These are phyloP conservation scores for Fraxinus cuspidata DNA, from an alignment of 257 asterid genomes.

Conservation along the genomic window DNA sequence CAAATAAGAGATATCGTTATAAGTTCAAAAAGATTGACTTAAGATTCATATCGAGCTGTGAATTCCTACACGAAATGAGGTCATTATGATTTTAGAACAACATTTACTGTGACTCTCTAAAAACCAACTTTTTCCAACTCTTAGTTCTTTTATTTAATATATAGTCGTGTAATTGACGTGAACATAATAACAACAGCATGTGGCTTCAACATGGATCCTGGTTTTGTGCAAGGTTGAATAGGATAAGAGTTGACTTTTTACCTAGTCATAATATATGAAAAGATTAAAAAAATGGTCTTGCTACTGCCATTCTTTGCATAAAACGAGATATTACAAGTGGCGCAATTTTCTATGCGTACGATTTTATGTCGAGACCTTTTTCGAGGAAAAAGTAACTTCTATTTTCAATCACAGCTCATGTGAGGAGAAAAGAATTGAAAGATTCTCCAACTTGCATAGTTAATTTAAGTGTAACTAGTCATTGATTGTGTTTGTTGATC, in stretches of 20 bases:
- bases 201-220: conserved; percentile 15
- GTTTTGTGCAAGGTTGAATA: background rate
- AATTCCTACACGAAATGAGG: too few relatives aligned
- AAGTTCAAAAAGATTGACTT: too few relatives aligned
- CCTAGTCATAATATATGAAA: background rate
- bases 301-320: background rate
- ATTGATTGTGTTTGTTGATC: background rate
- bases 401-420: conserved; percentile 21
- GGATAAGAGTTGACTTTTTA: conserved; percentile 14
- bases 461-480: conserved; percentile 23
- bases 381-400: background rate
- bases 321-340: background rate
- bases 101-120: too few relatives aligned
- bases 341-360: background rate
- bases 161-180: background rate
- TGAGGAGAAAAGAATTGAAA: conserved; percentile 10
- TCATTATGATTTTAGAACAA: too few relatives aligned
- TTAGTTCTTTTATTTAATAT: too few relatives aligned
- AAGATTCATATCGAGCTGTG: too few relatives aligned
- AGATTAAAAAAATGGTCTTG: background rate
- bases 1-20: too few relatives aligned
- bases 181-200: conserved; percentile 13
- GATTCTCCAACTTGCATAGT: conserved; percentile 26
- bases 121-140: too few relatives aligned
- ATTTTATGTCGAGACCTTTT: background rate